Conservation (phyloP, 2,329 filamentous ascomycete genomes). For the Fusarium incarnatum region DNA sequence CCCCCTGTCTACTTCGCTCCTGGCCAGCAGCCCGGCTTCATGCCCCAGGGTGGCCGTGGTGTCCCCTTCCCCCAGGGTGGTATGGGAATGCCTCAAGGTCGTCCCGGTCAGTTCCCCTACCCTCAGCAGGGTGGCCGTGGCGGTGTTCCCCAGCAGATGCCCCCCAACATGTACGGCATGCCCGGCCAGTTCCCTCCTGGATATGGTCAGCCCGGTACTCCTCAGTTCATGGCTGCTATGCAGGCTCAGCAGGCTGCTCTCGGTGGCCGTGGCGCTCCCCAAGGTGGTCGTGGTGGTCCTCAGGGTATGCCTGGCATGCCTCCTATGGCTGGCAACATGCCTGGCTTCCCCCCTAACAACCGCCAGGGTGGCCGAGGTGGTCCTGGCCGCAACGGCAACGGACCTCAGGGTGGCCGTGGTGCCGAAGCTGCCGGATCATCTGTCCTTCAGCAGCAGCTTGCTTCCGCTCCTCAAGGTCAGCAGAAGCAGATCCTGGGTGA, state of each 20-base stretch:
- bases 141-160: conserved; percentile 86
- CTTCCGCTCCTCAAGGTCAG: conserved; percentile 71
- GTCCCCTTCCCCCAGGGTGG: conserved; percentile 74
- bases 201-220: conserved; percentile 83
- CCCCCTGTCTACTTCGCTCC: conserved; percentile 92
- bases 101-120: conserved; percentile 89
- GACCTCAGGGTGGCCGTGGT: conserved; percentile 62
- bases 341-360: conserved; percentile 68
- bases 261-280: conserved; percentile 72
- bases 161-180: conserved; percentile 86
- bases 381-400: conserved; percentile 58
- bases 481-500: conserved; percentile 99
- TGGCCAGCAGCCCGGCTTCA: conserved; percentile 79
- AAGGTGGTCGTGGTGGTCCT: conserved; percentile 73
- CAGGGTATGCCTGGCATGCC: conserved; percentile 77
- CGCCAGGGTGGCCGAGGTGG: conserved; percentile 64
- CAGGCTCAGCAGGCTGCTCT: conserved; percentile 75
- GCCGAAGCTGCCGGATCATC: conserved; percentile 47
- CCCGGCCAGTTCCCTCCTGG: conserved; percentile 83
- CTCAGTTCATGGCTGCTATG: conserved; percentile 84
- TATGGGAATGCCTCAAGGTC: conserved; percentile 79
- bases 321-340: conserved; percentile 65
- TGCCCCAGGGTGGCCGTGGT: conserved; percentile 72
- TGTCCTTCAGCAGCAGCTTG: conserved; percentile 69
- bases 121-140: conserved; percentile 90